phyloP scores from a whole-genome alignment of 352 stramenopile species.

The Globisporangium sylvaticum region DNA sequence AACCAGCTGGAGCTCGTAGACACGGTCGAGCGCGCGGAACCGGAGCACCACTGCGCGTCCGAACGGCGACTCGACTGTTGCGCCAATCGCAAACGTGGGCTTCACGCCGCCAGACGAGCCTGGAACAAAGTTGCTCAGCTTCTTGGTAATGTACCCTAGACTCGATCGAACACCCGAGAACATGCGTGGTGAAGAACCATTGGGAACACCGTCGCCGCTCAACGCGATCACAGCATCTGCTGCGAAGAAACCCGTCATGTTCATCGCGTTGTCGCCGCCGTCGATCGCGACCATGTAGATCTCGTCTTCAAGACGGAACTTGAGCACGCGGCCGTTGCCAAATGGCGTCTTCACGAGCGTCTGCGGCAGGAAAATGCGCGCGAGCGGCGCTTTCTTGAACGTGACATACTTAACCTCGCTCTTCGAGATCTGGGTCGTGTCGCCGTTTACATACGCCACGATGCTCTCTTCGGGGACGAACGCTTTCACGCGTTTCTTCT shows the following conservation, averaged over 20 bases:
- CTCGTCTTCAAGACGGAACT: conserved; percentile 63
- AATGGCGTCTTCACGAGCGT: conserved; percentile 76
- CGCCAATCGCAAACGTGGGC: conserved; percentile 45
- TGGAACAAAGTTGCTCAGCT: conserved; percentile 70
- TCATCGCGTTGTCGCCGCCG: conserved; percentile 30
- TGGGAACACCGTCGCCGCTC: conserved; percentile 27
- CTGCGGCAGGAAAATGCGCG: conserved; percentile 40
- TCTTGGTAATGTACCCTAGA: conserved; percentile 78
- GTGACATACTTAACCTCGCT: conserved; percentile 57
- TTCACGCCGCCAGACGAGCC: conserved; percentile 29
- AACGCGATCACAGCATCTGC: conserved; percentile 43
- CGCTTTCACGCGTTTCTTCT: conserved; percentile 43
- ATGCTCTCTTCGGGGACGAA: conserved; percentile 63
- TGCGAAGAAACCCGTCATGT: conserved; percentile 46
- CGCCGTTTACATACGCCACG: conserved; percentile 30
- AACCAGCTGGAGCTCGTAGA: conserved; percentile 72
- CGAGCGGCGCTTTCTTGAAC: conserved; percentile 39
- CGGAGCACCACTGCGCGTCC: conserved; percentile 60
- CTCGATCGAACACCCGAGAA: conserved; percentile 68
- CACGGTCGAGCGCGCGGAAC: conserved; percentile 55
- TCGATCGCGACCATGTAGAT: conserved; percentile 66
- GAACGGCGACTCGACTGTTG: conserved; percentile 73
- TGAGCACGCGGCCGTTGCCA: conserved; percentile 58
- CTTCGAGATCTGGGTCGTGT: conserved; percentile 32
- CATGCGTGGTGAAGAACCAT: conserved; percentile 56